Percentiles rank a stretch among this genome's conserved stretches.
phyloP scores from a whole-genome alignment of 768 basidiomycete species.

The Cantharellus cinnabarinus region DNA sequence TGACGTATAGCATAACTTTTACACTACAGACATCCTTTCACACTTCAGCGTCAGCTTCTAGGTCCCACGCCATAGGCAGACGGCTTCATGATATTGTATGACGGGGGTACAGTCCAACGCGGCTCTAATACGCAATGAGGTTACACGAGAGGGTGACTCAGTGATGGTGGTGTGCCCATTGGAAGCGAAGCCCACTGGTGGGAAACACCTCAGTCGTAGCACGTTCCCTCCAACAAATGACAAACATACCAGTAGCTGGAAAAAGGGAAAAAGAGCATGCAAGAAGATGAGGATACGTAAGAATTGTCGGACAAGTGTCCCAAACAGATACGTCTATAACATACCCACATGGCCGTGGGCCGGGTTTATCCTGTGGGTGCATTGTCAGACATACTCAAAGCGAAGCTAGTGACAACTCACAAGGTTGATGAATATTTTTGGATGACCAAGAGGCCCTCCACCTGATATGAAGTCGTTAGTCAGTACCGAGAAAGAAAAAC shows the following conservation, averaged over 20 bases:
- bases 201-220: not conserved
- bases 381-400: not conserved
- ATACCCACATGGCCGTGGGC: conserved; percentile 77
- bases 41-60: too few species aligned
- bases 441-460: conserved; percentile 86
- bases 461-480: conserved; percentile 28
- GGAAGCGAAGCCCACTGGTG: conserved; percentile 67
- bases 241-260: conserved; percentile 19
- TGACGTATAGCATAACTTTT: too few species aligned
- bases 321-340: conserved; percentile 12
- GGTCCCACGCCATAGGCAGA: too few species aligned
- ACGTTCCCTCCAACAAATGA: not conserved
- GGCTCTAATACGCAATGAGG: too few species aligned
- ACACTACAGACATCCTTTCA: too few species aligned
- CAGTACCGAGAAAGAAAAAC: not conserved
- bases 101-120: too few species aligned
- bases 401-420: conserved; percentile 24
- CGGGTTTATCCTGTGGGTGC: conserved; percentile 57
- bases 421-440: conserved; percentile 90
- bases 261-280: not conserved
- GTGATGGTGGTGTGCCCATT: conserved; percentile 56
- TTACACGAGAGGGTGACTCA: not conserved
- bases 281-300: not conserved
- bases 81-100: too few species aligned
- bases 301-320: not conserved